These are phyloP conservation scores for Limonium bicolor DNA, from an alignment of 148 eudicot genomes.

Conservation along the genomic window DNA sequence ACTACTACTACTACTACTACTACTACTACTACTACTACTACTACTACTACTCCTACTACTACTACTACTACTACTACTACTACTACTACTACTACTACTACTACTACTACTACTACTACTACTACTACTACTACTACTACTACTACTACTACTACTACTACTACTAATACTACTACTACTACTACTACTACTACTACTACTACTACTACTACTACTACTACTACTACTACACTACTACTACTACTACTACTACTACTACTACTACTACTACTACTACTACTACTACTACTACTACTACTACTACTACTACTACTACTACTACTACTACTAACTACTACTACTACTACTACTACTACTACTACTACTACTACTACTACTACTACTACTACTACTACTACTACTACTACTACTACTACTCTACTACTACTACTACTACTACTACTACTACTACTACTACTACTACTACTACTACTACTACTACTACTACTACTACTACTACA, in stretches of 20 bases:
- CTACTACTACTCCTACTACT: conserved; percentile 7
- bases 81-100: conserved; percentile 3
- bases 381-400: not conserved
- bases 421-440: too few species aligned
- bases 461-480: not conserved
- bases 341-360: not conserved
- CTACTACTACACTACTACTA: too few species aligned
- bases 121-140: conserved; percentile 9
- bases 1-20: conserved; percentile 7
- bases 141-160: too few species aligned
- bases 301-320: not conserved
- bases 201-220: too few species aligned
- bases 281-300: not conserved
- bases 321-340: not conserved
- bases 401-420: too few species aligned
- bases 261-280: not conserved
- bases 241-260: conserved; percentile 4
- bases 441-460: not conserved
- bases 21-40: conserved; percentile 3
- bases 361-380: not conserved
- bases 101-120: conserved; percentile 5
- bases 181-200: too few species aligned
- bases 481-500: too few species aligned
- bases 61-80: conserved; percentile 3
- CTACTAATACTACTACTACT: too few species aligned